Evolutionary conservation across 129 eudicot species (phyloP).

Genomic region (Tanacetum coccineum): DNA sequence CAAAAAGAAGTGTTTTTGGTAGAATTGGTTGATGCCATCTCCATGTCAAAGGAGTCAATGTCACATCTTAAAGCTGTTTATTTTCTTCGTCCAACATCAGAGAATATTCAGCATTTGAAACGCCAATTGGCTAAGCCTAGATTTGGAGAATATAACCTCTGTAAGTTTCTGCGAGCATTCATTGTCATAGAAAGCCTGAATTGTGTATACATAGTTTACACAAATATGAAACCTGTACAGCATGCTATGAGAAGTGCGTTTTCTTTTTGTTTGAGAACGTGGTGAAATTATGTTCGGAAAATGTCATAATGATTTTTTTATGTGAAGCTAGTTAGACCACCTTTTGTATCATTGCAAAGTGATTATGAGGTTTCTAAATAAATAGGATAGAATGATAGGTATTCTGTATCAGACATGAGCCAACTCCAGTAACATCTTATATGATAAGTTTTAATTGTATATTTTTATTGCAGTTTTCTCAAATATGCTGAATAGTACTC

Average conservation of each 20-base stretch:
- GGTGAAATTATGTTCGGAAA: no score
- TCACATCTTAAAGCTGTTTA: conserved; percentile 97
- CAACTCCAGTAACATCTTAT: conserved; percentile 3
- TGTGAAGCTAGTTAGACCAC: no score
- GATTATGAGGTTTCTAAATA: no score
- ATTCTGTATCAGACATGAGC: neutral
- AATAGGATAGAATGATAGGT: no score
- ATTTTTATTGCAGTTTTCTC: conserved; percentile 71
- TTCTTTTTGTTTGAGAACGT: no score
- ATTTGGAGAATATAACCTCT: conserved; percentile 95
- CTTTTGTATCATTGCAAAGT: no score
- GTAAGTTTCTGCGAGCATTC: conserved; percentile 45
- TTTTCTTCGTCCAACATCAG: conserved; percentile 85
- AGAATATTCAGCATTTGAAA: conserved; percentile 70
- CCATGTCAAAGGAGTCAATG: conserved; percentile 96
- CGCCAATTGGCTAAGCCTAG: conserved; percentile 90
- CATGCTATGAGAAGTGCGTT: no score
- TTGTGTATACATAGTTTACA: no score
- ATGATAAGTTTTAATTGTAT: conserved; percentile 19
- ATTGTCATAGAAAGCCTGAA: neutral
- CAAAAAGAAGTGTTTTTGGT: conserved; percentile 97
- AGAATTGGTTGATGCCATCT: conserved; percentile 87
- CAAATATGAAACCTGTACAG: no score
- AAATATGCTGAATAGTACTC: conserved; percentile 86
- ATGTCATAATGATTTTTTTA: no score